A percentile compares a stretch with the other conserved stretches of the same genome.
phyloP scores from a whole-genome alignment of 192 early-diverging fungal genomes.

The Coemansia sp. region DNA sequence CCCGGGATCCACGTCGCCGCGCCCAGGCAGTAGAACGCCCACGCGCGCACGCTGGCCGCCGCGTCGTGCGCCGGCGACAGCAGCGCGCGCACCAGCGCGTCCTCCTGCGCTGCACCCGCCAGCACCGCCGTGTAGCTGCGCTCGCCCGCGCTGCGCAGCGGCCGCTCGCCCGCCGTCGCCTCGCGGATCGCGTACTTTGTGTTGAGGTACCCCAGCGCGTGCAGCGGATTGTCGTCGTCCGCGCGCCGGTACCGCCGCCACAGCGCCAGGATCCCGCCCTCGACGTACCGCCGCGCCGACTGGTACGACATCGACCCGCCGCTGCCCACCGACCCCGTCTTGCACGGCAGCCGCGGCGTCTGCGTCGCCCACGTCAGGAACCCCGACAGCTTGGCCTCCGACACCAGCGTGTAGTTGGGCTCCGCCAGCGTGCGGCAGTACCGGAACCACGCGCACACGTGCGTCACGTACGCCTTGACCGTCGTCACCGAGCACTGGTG shows the following conservation, averaged over 20 bases:
- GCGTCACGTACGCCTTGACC: constrained; percentile 57
- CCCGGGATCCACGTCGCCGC: constrained; percentile 55
- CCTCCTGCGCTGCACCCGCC: constrained; percentile 40
- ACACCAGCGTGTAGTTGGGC: constrained; percentile 55
- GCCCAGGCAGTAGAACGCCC: constrained; percentile 55
- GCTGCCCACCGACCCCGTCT: constrained; percentile 29
- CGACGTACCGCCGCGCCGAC: constrained; percentile 56
- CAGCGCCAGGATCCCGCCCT: constrained; percentile 58
- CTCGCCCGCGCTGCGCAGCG: constrained; percentile 39
- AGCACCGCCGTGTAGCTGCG: constrained; percentile 42
- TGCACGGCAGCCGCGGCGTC: constrained; percentile 57
- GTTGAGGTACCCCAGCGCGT: constrained; percentile 56
- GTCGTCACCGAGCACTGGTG: constrained; percentile 59
- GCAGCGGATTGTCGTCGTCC: constrained; percentile 55
- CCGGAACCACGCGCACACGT: constrained; percentile 58
- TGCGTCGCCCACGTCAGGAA: constrained; percentile 57
- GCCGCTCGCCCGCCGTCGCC: constrained; percentile 48
- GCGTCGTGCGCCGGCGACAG: constrained; percentile 24
- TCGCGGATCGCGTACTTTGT: constrained; percentile 59
- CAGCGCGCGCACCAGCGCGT: constrained; percentile 38
- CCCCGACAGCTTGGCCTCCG: constrained; percentile 55
- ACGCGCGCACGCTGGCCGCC: constrained; percentile 38
- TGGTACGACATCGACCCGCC: constrained; percentile 58
- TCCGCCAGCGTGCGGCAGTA: constrained; percentile 53
- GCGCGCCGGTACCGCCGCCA: constrained; percentile 48